Base-by-base conservation (phyloP, 2,329 filamentous ascomycete genomes). In the Verticillium nubilum region DNA sequence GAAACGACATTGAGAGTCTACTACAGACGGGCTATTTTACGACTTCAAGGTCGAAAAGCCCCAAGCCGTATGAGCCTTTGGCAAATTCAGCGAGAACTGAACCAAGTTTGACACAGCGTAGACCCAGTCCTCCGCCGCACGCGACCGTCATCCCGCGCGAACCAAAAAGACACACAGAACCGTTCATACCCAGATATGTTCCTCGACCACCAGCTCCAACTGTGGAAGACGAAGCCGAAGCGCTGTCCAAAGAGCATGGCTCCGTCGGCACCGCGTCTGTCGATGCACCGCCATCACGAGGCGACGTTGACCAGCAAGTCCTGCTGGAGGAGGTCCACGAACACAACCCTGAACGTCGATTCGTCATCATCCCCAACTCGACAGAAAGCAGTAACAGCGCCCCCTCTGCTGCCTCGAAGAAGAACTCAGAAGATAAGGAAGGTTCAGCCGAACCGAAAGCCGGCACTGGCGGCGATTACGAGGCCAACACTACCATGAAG, bases 151-250 rank as follows among this genome's bases (percentile, higher is more conserved):
- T 37, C n/a, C 19, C 25, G 33, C 33, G 54, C 72, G 74, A 68
- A 35, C 66, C 70, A 61, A 15, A 54, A 27, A 13, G 54, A 54
- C 27, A n/a, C 33, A 53, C 19, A 28, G 58, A 52, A 57, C 54
- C 56, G 37, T 28, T 19, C 27, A 25, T 53, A 6, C 52, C 52
- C 25, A 27, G 28, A 33, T 55, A 33, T 31, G 17, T 58, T 26
- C 26, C 29, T 31, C 47, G 57, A 37, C 86, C 88, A 5, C 88
- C 88, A 1, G 78, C 79, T 19, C 87, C 89, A 4, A 86, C 73
- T 35, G 87, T 88, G 54, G 89, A 93, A 70, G 89, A 92, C 68
- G 89, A 91, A 70, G 75, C 70, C 17, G 79, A 77, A 15, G 84
- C 88, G 7, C 72, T 91, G 37, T 82, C 81, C 5, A 85, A 80